Evolutionary conservation across 257 asterid genomes (phyloP), one percentile per base, ranked within the genome.

Genomic region (Salvia rosmarinus): DNA sequence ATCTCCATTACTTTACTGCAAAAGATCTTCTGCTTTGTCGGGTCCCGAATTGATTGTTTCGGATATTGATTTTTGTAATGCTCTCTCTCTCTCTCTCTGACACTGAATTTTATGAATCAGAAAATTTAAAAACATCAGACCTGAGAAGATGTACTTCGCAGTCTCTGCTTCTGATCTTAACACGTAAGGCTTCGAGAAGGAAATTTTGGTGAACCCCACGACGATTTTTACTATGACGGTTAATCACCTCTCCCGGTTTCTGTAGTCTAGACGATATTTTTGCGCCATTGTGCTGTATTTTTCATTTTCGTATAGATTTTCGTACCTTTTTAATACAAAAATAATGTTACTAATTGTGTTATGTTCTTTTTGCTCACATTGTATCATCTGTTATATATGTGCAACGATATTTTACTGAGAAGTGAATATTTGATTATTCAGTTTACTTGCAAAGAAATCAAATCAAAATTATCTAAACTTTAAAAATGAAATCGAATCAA

Each of bases 11-110:
- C 44, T 20, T n/a, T 56, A 28, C 46, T 9, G 70, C 66, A 14
- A 52, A 75, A 79, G 80, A 75, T 79, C 68, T 75, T 59, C 9
- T 5, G 42, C n/a, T 75, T 69, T 75, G 83, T 79, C 79, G 51
- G 79, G 57, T 42, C 71, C 67, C 74, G 21, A 58, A 61, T 78
- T 71, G 64, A 75, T 44, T 71, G 58, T 59, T 39, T 50, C 21
- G 44, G 49, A 75, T 55, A 28, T 4, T 56, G 40, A 30, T 51
- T 6, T 49, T 47, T 5, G 23, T 16, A 49, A n/a, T 46, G 19
- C 10, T 28, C 10, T 51, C 39, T 17, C 58, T 44, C 55, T 42
- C 72, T 42, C 14, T 10, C 21, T n/a, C n/a, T n/a, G n/a, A n/a
- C n/a, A n/a, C n/a, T n/a, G 39, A 40, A 62, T 23, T 71, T 37